Evolutionary conservation across 2,329 filamentous ascomycete species (phyloP).

Genomic region (Pseudocercospora macadamiae): DNA sequence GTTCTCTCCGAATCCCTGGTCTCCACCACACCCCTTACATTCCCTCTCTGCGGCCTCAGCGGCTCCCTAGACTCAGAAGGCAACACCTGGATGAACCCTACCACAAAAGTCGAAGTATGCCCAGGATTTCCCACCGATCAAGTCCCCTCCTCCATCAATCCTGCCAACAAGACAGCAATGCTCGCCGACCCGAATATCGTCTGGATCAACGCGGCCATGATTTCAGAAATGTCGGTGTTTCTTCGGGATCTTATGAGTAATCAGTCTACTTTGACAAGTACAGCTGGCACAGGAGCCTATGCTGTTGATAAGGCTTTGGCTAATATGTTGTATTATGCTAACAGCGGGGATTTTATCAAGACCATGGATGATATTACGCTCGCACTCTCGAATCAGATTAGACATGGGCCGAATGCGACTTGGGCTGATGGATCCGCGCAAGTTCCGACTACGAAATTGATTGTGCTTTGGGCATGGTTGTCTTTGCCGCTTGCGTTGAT

Average conservation of each 20-base stretch:
- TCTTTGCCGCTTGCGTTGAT: not conserved
- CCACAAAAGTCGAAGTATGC: not conserved
- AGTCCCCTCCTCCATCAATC: not conserved
- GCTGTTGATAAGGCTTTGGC: not conserved
- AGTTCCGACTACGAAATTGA: not conserved
- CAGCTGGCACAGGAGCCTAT: not conserved
- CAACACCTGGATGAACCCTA: not conserved
- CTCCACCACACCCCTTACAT: not conserved
- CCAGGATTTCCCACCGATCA: not conserved
- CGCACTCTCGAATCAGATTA: not conserved
- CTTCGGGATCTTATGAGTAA: not conserved
- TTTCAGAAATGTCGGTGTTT: not conserved
- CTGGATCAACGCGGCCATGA: not conserved
- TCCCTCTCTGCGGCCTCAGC: not conserved
- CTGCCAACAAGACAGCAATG: not conserved
- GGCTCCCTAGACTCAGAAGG: not conserved
- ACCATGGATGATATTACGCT: not conserved
- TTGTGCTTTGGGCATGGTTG: not conserved
- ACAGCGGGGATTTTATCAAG: not conserved
- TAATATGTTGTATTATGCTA: not conserved
- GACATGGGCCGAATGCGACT: not conserved
- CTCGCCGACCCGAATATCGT: not conserved
- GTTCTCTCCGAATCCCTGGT: not conserved
- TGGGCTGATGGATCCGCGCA: not conserved
- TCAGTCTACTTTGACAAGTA: not conserved